Conservation (phyloP, 768 basidiomycete genomes). For the Termitomyces sp. region DNA sequence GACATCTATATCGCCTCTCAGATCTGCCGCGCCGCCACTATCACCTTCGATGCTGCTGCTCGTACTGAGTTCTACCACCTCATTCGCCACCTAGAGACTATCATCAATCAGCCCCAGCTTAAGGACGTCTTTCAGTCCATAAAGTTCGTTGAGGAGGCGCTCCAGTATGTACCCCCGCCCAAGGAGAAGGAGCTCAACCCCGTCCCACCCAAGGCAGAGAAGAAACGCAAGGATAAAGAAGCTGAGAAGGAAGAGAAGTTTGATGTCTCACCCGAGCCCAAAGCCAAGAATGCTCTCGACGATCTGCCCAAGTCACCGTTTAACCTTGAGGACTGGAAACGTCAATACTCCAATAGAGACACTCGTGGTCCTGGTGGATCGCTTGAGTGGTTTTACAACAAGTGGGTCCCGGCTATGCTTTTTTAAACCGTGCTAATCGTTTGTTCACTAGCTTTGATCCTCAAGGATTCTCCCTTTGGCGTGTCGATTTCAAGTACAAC, state of each 20-base stretch:
- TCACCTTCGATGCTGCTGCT: constrained; percentile 60
- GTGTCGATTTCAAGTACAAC: constrained; percentile 96
- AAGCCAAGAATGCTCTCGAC: constrained; percentile 93
- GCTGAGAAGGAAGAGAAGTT: constrained; percentile 83
- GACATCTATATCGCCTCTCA: constrained; percentile 68
- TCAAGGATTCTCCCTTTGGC: constrained; percentile 87
- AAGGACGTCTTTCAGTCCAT: constrained; percentile 60
- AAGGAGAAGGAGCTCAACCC: constrained; percentile 70
- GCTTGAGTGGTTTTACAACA: constrained; percentile 95
- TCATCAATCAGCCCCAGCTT: constrained; percentile 79
- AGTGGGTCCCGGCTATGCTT: constrained; percentile 46
- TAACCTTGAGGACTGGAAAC: constrained; percentile 96
- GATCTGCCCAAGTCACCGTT: constrained; percentile 82
- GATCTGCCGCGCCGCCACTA: constrained; percentile 48
- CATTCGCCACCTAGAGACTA: constrained; percentile 82
- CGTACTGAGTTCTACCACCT: constrained; percentile 72
- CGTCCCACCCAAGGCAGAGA: constrained; percentile 55
- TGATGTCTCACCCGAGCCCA: constrained; percentile 72
- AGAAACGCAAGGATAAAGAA: constrained; percentile 84
- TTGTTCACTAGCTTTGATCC: constrained; percentile 66
- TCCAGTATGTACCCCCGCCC: constrained; percentile 67
- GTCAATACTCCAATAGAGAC: constrained; percentile 96
- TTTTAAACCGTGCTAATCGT: neutral
- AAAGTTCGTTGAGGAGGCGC: constrained; percentile 63
- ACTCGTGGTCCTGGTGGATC: constrained; percentile 82